Percentiles rank a stretch among this genome's conserved stretches.
These are phyloP conservation scores for Sporisorium scitamineum DNA, from an alignment of 1,284 basidiomycete genomes.

Conservation along the genomic window DNA sequence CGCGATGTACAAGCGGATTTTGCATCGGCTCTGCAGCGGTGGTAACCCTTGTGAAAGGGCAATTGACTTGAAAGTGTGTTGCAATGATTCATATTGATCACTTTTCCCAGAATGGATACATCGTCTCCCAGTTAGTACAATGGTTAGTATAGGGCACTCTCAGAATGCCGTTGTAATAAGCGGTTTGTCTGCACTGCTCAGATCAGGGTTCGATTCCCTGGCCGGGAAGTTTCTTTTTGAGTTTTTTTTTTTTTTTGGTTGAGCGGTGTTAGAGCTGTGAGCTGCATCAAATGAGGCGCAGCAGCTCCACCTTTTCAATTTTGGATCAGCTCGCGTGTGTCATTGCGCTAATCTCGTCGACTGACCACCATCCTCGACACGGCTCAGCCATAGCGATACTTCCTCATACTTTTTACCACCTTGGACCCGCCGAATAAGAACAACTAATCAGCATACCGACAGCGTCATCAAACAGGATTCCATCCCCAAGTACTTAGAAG, in stretches of 20 bases:
- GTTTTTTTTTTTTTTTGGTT: background rate
- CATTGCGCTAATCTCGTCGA: background rate
- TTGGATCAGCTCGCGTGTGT: background rate
- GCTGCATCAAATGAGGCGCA: no score
- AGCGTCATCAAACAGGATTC: no score
- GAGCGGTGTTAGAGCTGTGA: no score
- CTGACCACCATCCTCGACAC: background rate
- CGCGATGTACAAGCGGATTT: background rate
- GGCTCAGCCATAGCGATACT: background rate
- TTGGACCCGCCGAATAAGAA: no score
- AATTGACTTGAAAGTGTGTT: background rate
- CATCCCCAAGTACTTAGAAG: background rate
- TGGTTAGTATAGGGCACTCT: conserved; percentile 32
- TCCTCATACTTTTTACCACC: background rate
- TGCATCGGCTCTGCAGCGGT: conserved; percentile 6
- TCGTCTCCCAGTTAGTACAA: conserved; percentile 26
- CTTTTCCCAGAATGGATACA: background rate
- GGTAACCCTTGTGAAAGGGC: conserved; percentile 15
- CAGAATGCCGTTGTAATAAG: background rate
- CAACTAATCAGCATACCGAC: no score
- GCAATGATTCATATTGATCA: background rate
- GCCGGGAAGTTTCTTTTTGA: conserved; percentile 37
- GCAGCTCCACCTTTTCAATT: background rate
- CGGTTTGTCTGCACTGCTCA: conserved; percentile 24
- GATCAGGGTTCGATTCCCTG: conserved; percentile 57